Base-by-base conservation (phyloP, 2,329 filamentous ascomycete species). In the Arthroderma uncinatum region DNA sequence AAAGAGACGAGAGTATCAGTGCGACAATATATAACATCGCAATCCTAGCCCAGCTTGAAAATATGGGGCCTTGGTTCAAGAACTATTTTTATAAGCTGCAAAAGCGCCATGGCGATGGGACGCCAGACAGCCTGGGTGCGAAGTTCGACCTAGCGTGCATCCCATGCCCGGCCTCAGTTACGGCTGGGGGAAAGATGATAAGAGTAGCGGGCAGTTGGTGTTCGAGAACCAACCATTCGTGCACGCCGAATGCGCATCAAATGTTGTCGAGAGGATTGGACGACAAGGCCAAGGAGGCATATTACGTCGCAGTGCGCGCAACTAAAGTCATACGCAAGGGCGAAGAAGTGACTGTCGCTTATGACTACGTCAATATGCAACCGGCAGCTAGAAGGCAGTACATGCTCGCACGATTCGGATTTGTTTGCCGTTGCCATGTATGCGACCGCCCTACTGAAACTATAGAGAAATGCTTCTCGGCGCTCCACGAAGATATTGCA, bases 231-330 rank as follows among this genome's bases (percentile, higher is more conserved):
- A 67, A 68, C 23, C 66, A 68, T 59, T 57, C 62, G 1, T 68
- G 66, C 39, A 42, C 61, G 2, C 64, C 66, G 0, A 68, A 67
- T 54, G 60, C 62, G 2, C 56, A 61, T n/a, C 62, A 61, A n/a
- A 59, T 54, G 8, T 16, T 66, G 16, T 28, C 44, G 14, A 21
- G 39, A n/a, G 60, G 4, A 62, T 57, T 47, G 44, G 19, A 34
- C 12, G 9, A 47, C 53, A 36, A 16, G 57, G 8, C 25, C 42
- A 25, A 55, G 42, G 14, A 30, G 23, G 21, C 48, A 25, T 21
- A 57, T 7, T 55, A n/a, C 61, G 1, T 36, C 6, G 40, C 59
- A 1, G 53, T 67, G 2, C 61, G 62, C n/a, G 62, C 64, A 10
- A 58, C 53, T 21, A 56, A 12, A 6, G 40, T 58, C 7, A 66